A percentile compares a stretch with the other conserved stretches of the same genome.
phyloP scores from a whole-genome alignment of 2,329 filamentous ascomycete species.

The Alternaria infectoria region DNA sequence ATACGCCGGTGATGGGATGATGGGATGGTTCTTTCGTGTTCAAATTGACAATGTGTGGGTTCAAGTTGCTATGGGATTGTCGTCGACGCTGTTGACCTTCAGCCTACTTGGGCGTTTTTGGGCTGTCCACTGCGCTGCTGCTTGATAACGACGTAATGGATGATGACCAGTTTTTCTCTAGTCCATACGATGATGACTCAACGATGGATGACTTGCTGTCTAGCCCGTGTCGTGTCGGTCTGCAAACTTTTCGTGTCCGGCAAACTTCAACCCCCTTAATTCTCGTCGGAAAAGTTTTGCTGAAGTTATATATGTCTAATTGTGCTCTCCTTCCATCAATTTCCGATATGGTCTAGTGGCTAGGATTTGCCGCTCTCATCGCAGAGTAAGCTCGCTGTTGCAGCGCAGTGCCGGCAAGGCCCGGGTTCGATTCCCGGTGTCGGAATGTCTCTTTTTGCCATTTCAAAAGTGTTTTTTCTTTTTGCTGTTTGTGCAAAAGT shows the following conservation, averaged over 20 bases:
- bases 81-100: neutral
- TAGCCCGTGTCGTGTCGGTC: neutral
- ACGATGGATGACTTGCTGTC: neutral
- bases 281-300: neutral
- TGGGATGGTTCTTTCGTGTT: neutral
- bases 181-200: neutral
- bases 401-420: slow-evolving; percentile 14
- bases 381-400: slow-evolving; percentile 16
- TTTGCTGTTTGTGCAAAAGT: no score
- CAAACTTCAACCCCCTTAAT: neutral
- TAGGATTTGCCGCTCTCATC: slow-evolving; percentile 20
- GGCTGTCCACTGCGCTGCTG: neutral
- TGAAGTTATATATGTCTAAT: neutral
- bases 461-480: no score
- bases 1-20: slow-evolving; percentile 28
- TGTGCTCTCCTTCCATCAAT: neutral
- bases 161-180: neutral
- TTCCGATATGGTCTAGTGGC: slow-evolving; percentile 17
- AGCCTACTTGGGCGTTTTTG: neutral
- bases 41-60: neutral
- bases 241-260: neutral
- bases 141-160: neutral
- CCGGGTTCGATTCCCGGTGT: slow-evolving; percentile 19
- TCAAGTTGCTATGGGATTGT: neutral
- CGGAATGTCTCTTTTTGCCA: slow-evolving; percentile 5